Evolutionary conservation across 495 filamentous ascomycete genomes (phyloP).

Genomic region (Lophiostoma macrostomum): DNA sequence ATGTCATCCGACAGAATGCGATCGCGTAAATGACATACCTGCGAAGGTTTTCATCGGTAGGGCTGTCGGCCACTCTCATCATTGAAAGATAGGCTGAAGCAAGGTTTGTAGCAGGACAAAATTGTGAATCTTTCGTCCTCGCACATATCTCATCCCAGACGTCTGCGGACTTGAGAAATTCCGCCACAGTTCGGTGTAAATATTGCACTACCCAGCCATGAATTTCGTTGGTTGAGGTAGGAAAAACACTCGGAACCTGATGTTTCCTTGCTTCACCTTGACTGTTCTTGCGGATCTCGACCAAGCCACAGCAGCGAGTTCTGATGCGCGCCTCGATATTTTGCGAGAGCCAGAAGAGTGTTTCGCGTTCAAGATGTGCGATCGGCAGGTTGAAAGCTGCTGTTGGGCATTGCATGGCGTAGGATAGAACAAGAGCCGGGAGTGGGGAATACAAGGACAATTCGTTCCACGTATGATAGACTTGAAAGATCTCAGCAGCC

Average conservation of each 20-base stretch:
- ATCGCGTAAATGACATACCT: too few relatives aligned
- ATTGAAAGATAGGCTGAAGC: too few relatives aligned
- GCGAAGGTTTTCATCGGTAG: too few relatives aligned
- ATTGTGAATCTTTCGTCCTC: too few relatives aligned
- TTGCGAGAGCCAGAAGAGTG: neutral
- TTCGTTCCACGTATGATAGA: neutral
- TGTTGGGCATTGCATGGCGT: neutral
- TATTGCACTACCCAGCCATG: neutral
- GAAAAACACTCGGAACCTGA: neutral
- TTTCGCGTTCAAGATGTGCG: too few relatives aligned
- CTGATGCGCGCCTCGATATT: neutral
- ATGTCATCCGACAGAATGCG: too few relatives aligned
- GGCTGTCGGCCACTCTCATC: too few relatives aligned
- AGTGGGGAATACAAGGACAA: neutral
- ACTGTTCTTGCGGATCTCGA: neutral
- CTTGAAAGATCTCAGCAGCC: constrained; percentile 1
- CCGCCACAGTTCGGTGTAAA: constrained; percentile 1
- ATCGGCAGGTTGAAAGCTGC: neutral
- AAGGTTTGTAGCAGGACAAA: too few relatives aligned
- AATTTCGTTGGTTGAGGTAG: neutral
- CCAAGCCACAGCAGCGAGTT: constrained; percentile 4
- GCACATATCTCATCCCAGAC: neutral
- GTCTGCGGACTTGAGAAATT: neutral
- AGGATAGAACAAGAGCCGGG: neutral
- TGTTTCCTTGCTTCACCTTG: neutral